Evolutionary conservation across 140 eudicot species (phyloP), one percentile per base, ranked within the genome.

Genomic region (Senecio squalidus): DNA sequence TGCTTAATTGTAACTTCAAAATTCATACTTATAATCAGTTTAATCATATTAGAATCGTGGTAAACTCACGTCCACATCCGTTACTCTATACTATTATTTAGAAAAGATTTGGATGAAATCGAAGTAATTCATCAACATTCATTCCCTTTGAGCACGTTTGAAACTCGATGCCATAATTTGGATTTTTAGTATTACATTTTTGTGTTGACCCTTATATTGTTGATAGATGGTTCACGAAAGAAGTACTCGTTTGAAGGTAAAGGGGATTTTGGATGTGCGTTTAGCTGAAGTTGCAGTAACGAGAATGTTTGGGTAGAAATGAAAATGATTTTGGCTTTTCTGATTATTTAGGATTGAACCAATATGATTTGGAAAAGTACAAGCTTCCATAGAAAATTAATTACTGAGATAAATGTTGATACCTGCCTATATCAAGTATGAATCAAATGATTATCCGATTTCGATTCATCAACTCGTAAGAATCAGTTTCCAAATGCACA

Each of bases 121-220:
- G 52, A 40, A 59, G 40, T 58, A n/a, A 36, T 8, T 59, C n/a
- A 25, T 24, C 52, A 59, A 58, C 15, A 15, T 58, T 4, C 65
- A 58, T 15, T 43, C 6, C 16, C 15, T 8, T n/a, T 36, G 43
- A 36, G 43, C 9, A 36, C 43, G 9, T 10, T 36, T 36, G 43
- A 1, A n/a, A n/a, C 43, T 36, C 13, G 43, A 36, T 2, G 49
- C 49, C 49, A 15, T 43, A 43, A 43, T 36, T 36, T 36, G 1
- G 43, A 4, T 2, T 36, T 36, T 36, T 13, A 36, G 13, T 36
- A 36, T 3, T 10, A n/a, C 10, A 33, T 9, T 8, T 6, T 33
- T 8, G 40, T 33, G 4, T 36, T 8, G 43, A n/a, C 9, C 43
- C 43, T 36, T 36, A 8, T 13, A 36, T 36, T 8, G 9, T 2